Percentiles rank a stretch among this genome's conserved stretches.
Conservation (phyloP, 176 grass and related monocot genomes). For the Hsuehochloa calcarea region DNA sequence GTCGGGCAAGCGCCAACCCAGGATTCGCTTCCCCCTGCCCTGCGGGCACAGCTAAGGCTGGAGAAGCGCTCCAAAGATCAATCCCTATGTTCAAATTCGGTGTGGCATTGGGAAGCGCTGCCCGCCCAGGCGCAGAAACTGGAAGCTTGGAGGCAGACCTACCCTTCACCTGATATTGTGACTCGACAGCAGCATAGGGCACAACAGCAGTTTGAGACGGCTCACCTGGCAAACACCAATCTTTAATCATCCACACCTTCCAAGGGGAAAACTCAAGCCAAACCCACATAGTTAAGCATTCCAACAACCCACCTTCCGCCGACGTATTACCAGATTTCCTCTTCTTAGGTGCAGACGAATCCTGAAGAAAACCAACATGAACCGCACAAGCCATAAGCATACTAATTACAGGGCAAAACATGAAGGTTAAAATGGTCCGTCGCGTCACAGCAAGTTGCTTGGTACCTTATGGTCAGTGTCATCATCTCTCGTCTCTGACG, state of each 20-base stretch:
- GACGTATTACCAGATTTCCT: constrained; percentile 66
- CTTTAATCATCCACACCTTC: not conserved
- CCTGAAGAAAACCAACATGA: constrained; percentile 49
- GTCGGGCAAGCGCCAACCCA: constrained; percentile 35
- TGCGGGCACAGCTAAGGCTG: constrained; percentile 49
- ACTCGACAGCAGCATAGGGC: constrained; percentile 42
- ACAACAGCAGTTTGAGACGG: constrained; percentile 47
- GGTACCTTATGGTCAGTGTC: constrained; percentile 68
- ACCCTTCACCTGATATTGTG: constrained; percentile 43
- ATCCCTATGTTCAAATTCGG: constrained; percentile 81
- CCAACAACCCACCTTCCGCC: constrained; percentile 50
- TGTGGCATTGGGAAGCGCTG: constrained; percentile 56
- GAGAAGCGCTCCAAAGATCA: constrained; percentile 74
- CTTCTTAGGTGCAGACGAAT: constrained; percentile 67
- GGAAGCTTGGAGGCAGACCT: constrained; percentile 84
- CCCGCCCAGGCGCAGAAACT: constrained; percentile 88
- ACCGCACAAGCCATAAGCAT: constrained; percentile 33
- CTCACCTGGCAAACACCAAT: constrained; percentile 49
- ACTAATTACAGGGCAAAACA: constrained; percentile 9
- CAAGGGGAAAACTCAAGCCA: not conserved
- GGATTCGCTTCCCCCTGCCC: constrained; percentile 41
- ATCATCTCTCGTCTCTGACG: constrained; percentile 72
- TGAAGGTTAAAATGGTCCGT: constrained; percentile 32
- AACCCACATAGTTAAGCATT: constrained; percentile 14
- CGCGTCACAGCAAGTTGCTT: constrained; percentile 25